phyloP scores from a whole-genome alignment of 2,329 filamentous ascomycete genomes.

The Ophiocordyceps robertsii region DNA sequence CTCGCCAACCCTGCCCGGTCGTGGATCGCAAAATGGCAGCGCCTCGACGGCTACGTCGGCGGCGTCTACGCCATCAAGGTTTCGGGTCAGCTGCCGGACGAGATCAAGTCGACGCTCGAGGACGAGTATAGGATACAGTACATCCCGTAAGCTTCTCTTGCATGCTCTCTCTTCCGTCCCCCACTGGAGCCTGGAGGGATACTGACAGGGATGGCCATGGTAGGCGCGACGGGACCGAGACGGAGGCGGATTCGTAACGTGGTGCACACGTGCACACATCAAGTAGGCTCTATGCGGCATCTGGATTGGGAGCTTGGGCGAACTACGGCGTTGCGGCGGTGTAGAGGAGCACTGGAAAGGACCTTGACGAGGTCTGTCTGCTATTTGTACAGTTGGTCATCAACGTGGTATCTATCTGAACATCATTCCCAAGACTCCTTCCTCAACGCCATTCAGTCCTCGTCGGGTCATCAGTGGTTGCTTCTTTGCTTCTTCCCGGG shows the following conservation, averaged over 20 bases:
- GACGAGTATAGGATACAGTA: conserved; percentile 52
- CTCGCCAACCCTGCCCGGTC: conserved; percentile 69
- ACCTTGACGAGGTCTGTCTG: background rate
- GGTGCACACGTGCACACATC: conserved; percentile 1
- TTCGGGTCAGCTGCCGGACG: conserved; percentile 61
- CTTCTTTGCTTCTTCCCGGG: conserved; percentile 39
- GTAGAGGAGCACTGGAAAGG: conserved; percentile 1
- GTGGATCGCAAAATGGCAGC: conserved; percentile 97
- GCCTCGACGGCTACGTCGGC: conserved; percentile 73
- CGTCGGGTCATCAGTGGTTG: conserved; percentile 3
- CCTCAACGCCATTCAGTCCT: conserved; percentile 4
- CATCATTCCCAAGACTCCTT: background rate
- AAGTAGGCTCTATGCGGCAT: background rate
- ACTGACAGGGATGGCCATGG: conserved; percentile 1
- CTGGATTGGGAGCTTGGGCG: conserved; percentile 8
- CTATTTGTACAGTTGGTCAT: background rate
- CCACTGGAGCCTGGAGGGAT: too few relatives aligned
- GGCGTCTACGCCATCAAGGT: conserved; percentile 95
- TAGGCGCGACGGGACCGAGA: conserved; percentile 43
- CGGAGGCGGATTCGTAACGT: conserved; percentile 29
- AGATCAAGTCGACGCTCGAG: conserved; percentile 45
- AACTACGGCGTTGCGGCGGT: conserved; percentile 17
- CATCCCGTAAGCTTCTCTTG: conserved; percentile 45
- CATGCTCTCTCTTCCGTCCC: conserved; percentile 28
- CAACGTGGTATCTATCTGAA: conserved; percentile 5